Conservation (phyloP, 2,329 filamentous ascomycete species). For the Ceratocystis cubensis region DNA sequence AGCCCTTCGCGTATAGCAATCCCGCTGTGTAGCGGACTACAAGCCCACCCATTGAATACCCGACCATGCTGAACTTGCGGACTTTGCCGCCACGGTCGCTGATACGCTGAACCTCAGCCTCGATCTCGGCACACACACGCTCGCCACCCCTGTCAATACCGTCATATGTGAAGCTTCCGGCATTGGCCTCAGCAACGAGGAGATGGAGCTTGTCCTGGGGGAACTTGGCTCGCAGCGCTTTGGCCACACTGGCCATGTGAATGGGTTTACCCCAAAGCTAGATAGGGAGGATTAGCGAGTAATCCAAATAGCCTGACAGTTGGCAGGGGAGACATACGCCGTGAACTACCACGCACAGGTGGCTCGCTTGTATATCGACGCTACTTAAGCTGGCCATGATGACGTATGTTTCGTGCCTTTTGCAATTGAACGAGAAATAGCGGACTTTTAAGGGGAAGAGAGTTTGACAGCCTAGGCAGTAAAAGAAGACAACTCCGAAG, state of each 20-base stretch:
- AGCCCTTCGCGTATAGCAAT: conserved; percentile 65
- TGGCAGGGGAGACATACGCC: conserved; percentile 40
- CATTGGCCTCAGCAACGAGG: conserved; percentile 59
- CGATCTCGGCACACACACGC: conserved; percentile 54
- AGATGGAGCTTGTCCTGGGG: conserved; percentile 54
- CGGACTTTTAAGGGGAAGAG: not conserved
- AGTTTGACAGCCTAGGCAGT: not conserved
- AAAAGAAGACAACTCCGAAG: not conserved
- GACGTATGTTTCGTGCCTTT: not conserved
- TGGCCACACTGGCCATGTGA: conserved; percentile 57
- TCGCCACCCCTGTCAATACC: conserved; percentile 57
- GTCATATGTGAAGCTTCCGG: conserved; percentile 59
- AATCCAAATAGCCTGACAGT: conserved; percentile 20
- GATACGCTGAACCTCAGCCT: conserved; percentile 47
- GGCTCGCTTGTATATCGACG: conserved; percentile 45
- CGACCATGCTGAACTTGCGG: conserved; percentile 71
- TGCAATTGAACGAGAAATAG: too few species aligned
- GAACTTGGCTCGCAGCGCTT: conserved; percentile 48
- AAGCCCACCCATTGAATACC: conserved; percentile 81
- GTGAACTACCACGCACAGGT: conserved; percentile 67
- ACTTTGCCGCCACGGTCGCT: conserved; percentile 55
- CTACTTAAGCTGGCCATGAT: conserved; percentile 33
- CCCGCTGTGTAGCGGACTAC: conserved; percentile 79
- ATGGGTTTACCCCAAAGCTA: conserved; percentile 68
- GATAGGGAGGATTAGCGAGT: not conserved